Evolutionary conservation across 2,329 filamentous ascomycete species (phyloP).

Genomic region (Cladosporium austrohemisphaericum): DNA sequence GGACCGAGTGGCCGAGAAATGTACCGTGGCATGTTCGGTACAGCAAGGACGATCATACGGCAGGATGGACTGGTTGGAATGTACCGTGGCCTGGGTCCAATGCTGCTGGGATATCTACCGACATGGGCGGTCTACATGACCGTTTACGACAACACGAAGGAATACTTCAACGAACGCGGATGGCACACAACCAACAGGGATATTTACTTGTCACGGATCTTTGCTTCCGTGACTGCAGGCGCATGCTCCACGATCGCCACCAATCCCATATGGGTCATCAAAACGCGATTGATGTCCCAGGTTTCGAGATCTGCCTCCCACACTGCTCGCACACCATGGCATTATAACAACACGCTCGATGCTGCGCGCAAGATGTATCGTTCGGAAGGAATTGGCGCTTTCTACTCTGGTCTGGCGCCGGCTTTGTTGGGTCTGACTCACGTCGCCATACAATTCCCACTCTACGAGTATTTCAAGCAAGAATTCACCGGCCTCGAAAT

Average conservation of each 20-base stretch:
- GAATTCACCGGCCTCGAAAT: constrained; percentile 86
- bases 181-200: constrained; percentile 47
- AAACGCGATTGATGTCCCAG: constrained; percentile 96
- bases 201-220: constrained; percentile 73
- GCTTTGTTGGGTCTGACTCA: constrained; percentile 89
- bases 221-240: constrained; percentile 85
- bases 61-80: constrained; percentile 87
- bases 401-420: constrained; percentile 92
- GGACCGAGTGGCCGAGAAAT: constrained; percentile 49
- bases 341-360: constrained; percentile 85
- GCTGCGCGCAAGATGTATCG: constrained; percentile 95
- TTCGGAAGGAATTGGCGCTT: constrained; percentile 80
- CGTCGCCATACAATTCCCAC: constrained; percentile 93
- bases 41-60: constrained; percentile 76
- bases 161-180: constrained; percentile 61
- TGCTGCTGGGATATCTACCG: constrained; percentile 90
- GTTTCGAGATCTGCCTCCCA: constrained; percentile 56
- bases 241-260: constrained; percentile 90
- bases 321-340: constrained; percentile 69
- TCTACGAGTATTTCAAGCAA: constrained; percentile 90
- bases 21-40: constrained; percentile 85
- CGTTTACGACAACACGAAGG: constrained; percentile 87
- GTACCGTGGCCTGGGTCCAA: constrained; percentile 89
- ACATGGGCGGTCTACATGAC: constrained; percentile 99
- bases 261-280: constrained; percentile 99